phyloP scores from a whole-genome alignment of 192 early-diverging fungal species.

The Backusella australiensis region DNA sequence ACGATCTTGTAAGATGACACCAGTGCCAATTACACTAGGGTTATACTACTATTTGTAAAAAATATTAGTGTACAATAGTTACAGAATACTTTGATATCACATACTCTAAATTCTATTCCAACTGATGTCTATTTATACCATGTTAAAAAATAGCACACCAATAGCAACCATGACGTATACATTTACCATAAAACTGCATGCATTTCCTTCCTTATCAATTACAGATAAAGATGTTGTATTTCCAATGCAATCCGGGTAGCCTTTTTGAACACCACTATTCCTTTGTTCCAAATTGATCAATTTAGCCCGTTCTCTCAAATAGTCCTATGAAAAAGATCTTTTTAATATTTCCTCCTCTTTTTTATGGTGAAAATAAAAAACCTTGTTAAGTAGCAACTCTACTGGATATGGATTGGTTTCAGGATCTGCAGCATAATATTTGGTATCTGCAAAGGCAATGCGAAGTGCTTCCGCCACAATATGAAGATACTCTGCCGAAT shows the following conservation, averaged over 20 bases:
- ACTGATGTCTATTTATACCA: slow-evolving; percentile 42
- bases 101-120: slow-evolving; percentile 48
- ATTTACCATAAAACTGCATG: slow-evolving; percentile 72
- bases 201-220: slow-evolving; percentile 74
- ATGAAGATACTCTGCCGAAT: slow-evolving; percentile 63
- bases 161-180: background rate
- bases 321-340: slow-evolving; percentile 28
- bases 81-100: slow-evolving; percentile 18
- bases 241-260: slow-evolving; percentile 55
- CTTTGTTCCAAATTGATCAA: slow-evolving; percentile 49
- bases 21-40: slow-evolving; percentile 55
- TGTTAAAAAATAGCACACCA: background rate
- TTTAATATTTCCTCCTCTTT: background rate
- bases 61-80: background rate
- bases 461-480: slow-evolving; percentile 67
- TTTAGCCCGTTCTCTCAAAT: slow-evolving; percentile 53
- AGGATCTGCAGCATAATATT: slow-evolving; percentile 66
- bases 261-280: slow-evolving; percentile 44
- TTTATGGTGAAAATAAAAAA: background rate
- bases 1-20: slow-evolving; percentile 68
- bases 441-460: slow-evolving; percentile 75
- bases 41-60: slow-evolving; percentile 25
- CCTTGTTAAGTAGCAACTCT: slow-evolving; percentile 50
- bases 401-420: slow-evolving; percentile 48
- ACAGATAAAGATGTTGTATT: slow-evolving; percentile 79